Evolutionary conservation across 768 basidiomycete genomes (phyloP).

Genomic region (Lactifluus volemus): DNA sequence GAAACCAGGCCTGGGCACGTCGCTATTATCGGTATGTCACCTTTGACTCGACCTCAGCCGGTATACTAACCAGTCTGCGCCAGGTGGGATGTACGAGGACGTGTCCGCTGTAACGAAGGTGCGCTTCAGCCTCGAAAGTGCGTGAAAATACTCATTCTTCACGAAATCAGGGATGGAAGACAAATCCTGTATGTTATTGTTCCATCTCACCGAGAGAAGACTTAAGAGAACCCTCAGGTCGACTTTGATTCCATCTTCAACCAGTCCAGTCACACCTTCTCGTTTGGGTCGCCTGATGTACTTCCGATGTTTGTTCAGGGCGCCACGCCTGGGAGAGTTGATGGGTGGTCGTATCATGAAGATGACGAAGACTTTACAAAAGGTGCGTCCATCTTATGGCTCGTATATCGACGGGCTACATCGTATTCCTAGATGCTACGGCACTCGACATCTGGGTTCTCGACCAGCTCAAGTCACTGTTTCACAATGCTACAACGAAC

Average conservation of each 20-base stretch:
- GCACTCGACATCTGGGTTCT: too few relatives aligned
- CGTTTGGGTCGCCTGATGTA: conserved; percentile 52
- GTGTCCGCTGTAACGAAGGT: conserved; percentile 83
- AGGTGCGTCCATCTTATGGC: conserved; percentile 32
- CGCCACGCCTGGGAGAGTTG: conserved; percentile 58
- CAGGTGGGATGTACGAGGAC: conserved; percentile 86
- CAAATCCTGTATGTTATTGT: conserved; percentile 52
- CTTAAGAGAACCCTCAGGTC: conserved; percentile 28
- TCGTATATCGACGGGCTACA: neutral
- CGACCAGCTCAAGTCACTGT: too few relatives aligned
- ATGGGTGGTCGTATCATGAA: conserved; percentile 68
- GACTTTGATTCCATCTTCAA: conserved; percentile 89
- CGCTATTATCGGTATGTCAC: conserved; percentile 61
- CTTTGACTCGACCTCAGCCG: neutral
- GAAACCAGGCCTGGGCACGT: conserved; percentile 87
- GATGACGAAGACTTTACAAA: conserved; percentile 83
- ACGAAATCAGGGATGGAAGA: conserved; percentile 64
- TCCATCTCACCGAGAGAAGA: neutral
- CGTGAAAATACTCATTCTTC: neutral
- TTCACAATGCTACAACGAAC: conserved; percentile 25
- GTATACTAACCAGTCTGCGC: neutral
- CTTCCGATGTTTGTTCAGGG: conserved; percentile 58
- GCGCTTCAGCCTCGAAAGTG: neutral
- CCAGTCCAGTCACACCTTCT: conserved; percentile 65
- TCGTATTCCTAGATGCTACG: conserved; percentile 50